Evolutionary conservation across 1,139 yeast genomes (phyloP), one percentile per base, ranked within the genome.

Genomic region (Sugiyamaella neomexicana): DNA sequence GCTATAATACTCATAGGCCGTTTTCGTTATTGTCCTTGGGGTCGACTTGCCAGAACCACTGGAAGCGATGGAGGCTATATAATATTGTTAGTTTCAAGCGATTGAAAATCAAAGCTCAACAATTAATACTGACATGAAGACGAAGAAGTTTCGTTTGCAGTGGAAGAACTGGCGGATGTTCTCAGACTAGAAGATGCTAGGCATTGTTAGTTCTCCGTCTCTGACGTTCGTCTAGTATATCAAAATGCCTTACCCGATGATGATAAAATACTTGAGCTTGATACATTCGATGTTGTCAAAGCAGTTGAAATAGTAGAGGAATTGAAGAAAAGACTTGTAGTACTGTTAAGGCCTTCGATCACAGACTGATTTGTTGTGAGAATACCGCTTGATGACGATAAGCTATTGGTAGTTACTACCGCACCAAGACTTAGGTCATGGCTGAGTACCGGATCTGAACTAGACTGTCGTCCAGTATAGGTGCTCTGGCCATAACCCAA

Each of bases 401-500:
- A 16, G 17, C 9, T 38, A 16, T 15, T 25, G 25, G 2, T 31
- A 17, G 37, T 42, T 29, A 6, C 5, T 7, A 38, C 25, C 23
- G n/a, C 16, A 10, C 34, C 39, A 17, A 39, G n/a, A 10, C 42
- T 37, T 10, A 23, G 25, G 12, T 13, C 23, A 29, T 29, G 16
- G 7, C 5, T 42, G 8, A 31, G 36, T 2, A 27, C 36, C 6
- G 46, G 20, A 42, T n/a, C 37, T 9, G 31, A 27, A 12, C 25
- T 37, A 9, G 49, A 34, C 5, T 41, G 37, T 13, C 16, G 31
- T 4, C 31, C 49, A 25, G 49, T 9, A 36, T 17, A 7, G 36
- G 37, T 23, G 15, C n/a, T 45, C 25, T 34, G 34, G 42, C 42
- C 6, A 23, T 36, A n/a, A 23, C 49, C 49, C 49, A 45, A n/a